Evolutionary conservation across 495 filamentous ascomycete species (phyloP), one percentile per base, ranked within the genome.

Genomic region (Extremus antarcticus): DNA sequence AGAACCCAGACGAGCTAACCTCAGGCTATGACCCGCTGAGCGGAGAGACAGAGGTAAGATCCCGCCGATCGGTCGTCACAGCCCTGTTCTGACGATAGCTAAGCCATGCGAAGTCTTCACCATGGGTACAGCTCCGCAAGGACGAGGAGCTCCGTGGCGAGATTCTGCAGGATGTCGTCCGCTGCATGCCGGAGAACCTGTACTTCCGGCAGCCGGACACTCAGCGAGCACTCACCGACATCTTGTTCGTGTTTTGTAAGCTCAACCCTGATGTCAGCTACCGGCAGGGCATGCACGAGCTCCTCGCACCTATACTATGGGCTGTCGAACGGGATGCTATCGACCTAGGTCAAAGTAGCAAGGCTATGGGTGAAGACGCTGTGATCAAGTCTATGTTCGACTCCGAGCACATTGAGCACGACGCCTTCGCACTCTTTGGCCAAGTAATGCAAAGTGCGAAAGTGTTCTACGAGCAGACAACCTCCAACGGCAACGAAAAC

Each of bases 251-350:
- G 58, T 96, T 88, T 69, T 90, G 90, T 65, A 96, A 95, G 68
- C 81, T 95, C 43, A 91, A 95, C 61, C 86, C 83, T 13, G 84
- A 86, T 60, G 73, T 91, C 43, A 85, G 90, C 17, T 98, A 98
- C 62, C 81, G 94, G 23, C 92, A 98, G 71, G 92, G 92, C 17
- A 97, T 98, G 90, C 92, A 98, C 65, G 92, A 98, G 68, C 68
- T 98, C 21, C 74, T 96, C 19, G 92, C 91, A 0, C 91, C 94
- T 2, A 82, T 98, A 25, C 71, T 97, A 10, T 95, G 89, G 82
- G 87, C 88, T 10, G 73, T 98, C 13, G 83, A 88, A 51, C 77
- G 82, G 55, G 92, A 98, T 69, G 84, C 94, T 7, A 73, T 94
- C 29, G 71, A 78, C n/a, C 61, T 61, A 16, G 61, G 57, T 15